Evolutionary conservation across 768 basidiomycete species (phyloP).

Genomic region (Russula lepida): DNA sequence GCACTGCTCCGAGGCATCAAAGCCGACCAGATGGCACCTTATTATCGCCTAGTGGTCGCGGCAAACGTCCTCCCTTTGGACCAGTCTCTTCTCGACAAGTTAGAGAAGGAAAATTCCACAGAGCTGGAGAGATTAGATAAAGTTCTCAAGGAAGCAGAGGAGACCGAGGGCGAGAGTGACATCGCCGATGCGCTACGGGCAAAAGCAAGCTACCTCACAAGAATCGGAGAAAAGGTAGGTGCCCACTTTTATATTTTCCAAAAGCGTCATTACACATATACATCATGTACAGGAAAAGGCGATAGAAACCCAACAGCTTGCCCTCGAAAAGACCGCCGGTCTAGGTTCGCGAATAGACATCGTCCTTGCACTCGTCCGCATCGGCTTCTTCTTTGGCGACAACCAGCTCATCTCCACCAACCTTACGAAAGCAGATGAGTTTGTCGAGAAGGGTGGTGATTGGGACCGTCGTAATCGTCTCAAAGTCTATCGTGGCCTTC

Average conservation of each 20-base stretch:
- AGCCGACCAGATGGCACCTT: conserved; percentile 85
- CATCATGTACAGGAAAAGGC: conserved; percentile 55
- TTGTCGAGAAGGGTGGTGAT: conserved; percentile 93
- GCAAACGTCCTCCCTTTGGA: conserved; percentile 44
- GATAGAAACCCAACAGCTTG: conserved; percentile 70
- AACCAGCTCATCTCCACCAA: conserved; percentile 59
- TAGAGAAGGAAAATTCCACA: conserved; percentile 64
- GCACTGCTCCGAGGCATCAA: conserved; percentile 67
- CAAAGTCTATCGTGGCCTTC: conserved; percentile 90
- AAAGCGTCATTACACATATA: background rate
- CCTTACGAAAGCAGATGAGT: conserved; percentile 74
- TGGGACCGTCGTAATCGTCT: conserved; percentile 96
- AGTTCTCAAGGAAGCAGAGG: conserved; percentile 75
- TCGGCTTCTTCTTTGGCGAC: conserved; percentile 87
- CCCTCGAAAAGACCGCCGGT: conserved; percentile 86
- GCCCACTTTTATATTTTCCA: background rate
- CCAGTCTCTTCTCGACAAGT: conserved; percentile 40
- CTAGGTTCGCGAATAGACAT: conserved; percentile 92
- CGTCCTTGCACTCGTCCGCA: conserved; percentile 76
- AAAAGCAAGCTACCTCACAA: conserved; percentile 75
- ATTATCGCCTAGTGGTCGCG: conserved; percentile 54
- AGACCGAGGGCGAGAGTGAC: conserved; percentile 89
- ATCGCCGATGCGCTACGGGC: conserved; percentile 82
- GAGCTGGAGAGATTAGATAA: conserved; percentile 70
- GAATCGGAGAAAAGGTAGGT: conserved; percentile 75